Conservation (phyloP, 1,139 yeast genomes). For the Saccharomyces hybrid region DNA sequence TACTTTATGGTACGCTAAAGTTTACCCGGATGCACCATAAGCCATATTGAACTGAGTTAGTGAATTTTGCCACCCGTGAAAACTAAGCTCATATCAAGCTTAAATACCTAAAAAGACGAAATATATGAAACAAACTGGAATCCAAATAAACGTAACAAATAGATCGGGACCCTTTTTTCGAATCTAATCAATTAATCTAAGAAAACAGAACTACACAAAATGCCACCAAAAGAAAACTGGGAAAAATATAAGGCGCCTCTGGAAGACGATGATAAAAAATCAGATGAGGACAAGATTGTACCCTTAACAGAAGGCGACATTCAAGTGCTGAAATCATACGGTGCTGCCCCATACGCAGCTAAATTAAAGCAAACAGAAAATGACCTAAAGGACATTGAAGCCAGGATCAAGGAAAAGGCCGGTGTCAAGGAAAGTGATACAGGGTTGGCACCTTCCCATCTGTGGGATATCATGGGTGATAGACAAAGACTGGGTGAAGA, state of each 20-base stretch:
- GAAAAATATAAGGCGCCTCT: constrained; percentile 86
- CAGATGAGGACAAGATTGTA: constrained; percentile 60
- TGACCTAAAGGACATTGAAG: constrained; percentile 76
- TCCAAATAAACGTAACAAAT: not conserved
- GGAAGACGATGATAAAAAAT: constrained; percentile 50
- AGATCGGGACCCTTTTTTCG: not conserved
- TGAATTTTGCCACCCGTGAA: not conserved
- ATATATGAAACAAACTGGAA: not conserved
- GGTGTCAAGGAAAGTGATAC: constrained; percentile 94
- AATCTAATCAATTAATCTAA: not conserved
- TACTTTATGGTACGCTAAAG: not conserved
- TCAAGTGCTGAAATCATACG: constrained; percentile 91
- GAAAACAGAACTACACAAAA: constrained; percentile 9
- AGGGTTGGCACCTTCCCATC: constrained; percentile 88
- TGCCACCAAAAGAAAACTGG: constrained; percentile 67
- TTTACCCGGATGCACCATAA: not conserved
- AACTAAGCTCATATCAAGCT: not conserved
- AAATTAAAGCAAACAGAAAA: constrained; percentile 73
- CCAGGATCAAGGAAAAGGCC: constrained; percentile 83
- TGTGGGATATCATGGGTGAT: constrained; percentile 97
- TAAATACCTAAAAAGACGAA: not conserved
- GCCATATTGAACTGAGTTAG: not conserved
- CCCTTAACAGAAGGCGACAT: constrained; percentile 95
- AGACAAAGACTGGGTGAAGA: constrained; percentile 88
- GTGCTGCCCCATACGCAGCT: constrained; percentile 91